Conservation (phyloP, 2,329 filamentous ascomycete genomes). For the Trichoderma sp. region DNA sequence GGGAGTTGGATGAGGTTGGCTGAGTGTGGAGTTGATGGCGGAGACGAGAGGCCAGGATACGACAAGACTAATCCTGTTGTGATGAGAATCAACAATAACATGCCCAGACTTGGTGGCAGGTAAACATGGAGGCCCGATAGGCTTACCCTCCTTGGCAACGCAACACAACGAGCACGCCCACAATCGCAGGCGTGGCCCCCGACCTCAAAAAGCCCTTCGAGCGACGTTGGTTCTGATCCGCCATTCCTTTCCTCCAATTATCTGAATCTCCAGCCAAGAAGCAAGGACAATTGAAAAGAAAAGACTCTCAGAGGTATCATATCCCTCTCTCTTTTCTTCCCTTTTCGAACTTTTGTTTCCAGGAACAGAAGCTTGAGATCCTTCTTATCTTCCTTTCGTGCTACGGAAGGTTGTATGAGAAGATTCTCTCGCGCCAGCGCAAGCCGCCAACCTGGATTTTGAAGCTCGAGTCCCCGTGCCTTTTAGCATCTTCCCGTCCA, state of each 20-base stretch:
- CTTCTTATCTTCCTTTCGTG: slow-evolving; percentile 71
- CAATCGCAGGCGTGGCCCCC: slow-evolving; percentile 37
- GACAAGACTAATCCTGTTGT: slow-evolving; percentile 31
- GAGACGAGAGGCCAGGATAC: slow-evolving; percentile 26
- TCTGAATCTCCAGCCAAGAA: slow-evolving; percentile 40
- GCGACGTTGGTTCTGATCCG: slow-evolving; percentile 36
- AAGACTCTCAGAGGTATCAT: slow-evolving; percentile 41
- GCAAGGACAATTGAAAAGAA: slow-evolving; percentile 38
- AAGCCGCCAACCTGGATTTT: slow-evolving; percentile 99
- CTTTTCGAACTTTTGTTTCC: slow-evolving; percentile 55
- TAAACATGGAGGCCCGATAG: slow-evolving; percentile 32
- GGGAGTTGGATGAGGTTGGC: slow-evolving; percentile 26
- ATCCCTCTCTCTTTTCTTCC: slow-evolving; percentile 40
- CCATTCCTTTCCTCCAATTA: slow-evolving; percentile 42
- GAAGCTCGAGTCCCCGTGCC: slow-evolving; percentile 98
- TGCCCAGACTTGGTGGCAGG: slow-evolving; percentile 22
- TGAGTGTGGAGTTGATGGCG: slow-evolving; percentile 26
- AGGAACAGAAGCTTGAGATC: slow-evolving; percentile 64
- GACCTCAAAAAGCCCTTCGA: slow-evolving; percentile 45
- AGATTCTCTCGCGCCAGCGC: slow-evolving; percentile 65
- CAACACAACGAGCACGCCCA: slow-evolving; percentile 27
- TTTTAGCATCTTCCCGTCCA: slow-evolving; percentile 99
- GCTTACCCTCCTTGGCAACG: slow-evolving; percentile 30
- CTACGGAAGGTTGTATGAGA: slow-evolving; percentile 63
- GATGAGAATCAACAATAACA: slow-evolving; percentile 34